Evolutionary conservation across 177 flowering plant species (phyloP).

Genomic region (Vitis hybrid): DNA sequence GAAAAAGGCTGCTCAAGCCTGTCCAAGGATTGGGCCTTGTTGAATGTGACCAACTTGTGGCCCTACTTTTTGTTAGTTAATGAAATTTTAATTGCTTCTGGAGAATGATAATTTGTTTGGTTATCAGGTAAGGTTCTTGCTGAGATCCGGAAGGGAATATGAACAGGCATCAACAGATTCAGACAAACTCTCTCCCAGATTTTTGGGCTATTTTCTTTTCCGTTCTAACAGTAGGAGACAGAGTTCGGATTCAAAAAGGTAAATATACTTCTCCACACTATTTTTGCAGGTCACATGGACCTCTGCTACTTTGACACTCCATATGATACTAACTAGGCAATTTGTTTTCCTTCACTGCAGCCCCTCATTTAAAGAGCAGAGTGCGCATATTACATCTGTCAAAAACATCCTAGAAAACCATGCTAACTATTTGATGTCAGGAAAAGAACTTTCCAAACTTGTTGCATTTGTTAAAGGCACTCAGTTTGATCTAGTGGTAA

Average conservation of each 20-base stretch:
- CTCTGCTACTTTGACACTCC: neutral
- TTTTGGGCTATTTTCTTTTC: constrained; percentile 86
- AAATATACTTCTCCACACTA: neutral
- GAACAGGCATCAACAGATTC: constrained; percentile 69
- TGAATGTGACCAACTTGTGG: too few species aligned
- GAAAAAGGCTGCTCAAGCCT: too few species aligned
- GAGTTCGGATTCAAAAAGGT: constrained; percentile 74
- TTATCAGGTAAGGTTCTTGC: constrained; percentile 86
- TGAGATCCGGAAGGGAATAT: constrained; percentile 94
- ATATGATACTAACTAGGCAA: constrained; percentile 5
- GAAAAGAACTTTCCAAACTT: constrained; percentile 95
- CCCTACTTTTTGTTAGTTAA: too few species aligned
- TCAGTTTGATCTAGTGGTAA: constrained; percentile 96
- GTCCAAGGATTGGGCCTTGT: too few species aligned
- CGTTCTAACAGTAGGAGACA: constrained; percentile 67
- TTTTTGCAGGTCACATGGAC: neutral
- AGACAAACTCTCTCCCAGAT: constrained; percentile 78
- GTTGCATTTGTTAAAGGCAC: constrained; percentile 99
- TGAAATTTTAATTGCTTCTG: too few species aligned
- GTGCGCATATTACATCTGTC: constrained; percentile 87
- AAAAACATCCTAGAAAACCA: constrained; percentile 93
- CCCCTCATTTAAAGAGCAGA: constrained; percentile 77
- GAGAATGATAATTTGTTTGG: neutral
- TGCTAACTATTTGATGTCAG: constrained; percentile 97
- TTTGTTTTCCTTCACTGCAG: constrained; percentile 36